phyloP scores from a whole-genome alignment of 2,329 filamentous ascomycete genomes.

The Colletotrichum nymphaeae region DNA sequence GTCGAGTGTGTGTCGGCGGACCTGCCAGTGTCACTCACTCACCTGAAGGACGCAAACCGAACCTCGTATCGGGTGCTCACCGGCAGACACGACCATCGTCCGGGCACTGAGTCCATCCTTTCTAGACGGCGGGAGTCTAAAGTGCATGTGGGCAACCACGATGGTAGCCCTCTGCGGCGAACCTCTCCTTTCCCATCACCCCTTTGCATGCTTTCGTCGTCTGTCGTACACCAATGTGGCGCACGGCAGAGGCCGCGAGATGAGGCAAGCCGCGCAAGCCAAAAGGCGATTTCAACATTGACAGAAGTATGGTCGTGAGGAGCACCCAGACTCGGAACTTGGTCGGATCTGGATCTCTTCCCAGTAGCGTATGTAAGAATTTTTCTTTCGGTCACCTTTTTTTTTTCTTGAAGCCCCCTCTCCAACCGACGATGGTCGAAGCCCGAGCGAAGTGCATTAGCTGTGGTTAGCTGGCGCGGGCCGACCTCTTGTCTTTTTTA shows the following conservation, averaged over 20 bases:
- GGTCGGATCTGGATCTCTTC: no score
- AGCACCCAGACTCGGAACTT: neutral
- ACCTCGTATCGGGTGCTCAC: constrained; percentile 15
- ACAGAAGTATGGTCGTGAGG: neutral
- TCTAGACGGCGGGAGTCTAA: neutral
- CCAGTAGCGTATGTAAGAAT: neutral
- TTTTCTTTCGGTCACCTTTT: neutral
- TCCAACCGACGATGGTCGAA: neutral
- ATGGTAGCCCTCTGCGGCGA: neutral
- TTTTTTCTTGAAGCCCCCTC: neutral
- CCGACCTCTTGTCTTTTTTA: neutral
- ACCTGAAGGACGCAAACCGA: constrained; percentile 5
- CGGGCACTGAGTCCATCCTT: neutral
- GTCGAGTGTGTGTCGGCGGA: neutral
- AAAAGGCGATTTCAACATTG: neutral
- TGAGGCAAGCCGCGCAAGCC: neutral
- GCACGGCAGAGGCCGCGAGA: constrained; percentile 27
- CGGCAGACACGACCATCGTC: neutral
- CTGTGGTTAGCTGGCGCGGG: neutral
- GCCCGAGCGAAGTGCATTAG: constrained; percentile 16
- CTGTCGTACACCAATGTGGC: neutral
- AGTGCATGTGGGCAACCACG: neutral
- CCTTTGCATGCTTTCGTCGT: neutral
- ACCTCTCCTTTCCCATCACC: neutral
- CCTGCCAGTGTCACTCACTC: constrained; percentile 16